Evolutionary conservation across 441 rosid species (phyloP), one percentile per base, ranked within the genome.

Genomic region (Populus tomentosa): DNA sequence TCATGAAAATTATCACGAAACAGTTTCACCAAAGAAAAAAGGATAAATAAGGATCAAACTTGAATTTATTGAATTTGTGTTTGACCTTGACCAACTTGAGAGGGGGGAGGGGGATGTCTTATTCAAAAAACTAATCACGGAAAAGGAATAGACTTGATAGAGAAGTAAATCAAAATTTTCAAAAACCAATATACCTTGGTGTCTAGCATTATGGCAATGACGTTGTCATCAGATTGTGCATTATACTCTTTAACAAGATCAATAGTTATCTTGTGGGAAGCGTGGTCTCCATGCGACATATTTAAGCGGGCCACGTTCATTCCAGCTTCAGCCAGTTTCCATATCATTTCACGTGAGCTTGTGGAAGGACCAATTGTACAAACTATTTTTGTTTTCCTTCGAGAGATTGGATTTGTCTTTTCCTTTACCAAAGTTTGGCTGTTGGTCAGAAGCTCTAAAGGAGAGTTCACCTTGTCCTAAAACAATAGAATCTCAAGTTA

Each of bases 231-330:
- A 75, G 90, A 91, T 70, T 85, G 89, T 80, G 97, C 89, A 85
- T 95, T 95, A 81, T 94, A 95, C 73, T 95, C 99, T 64, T 87
- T 94, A 69, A 95, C 99, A 7, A 95, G 81, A 86, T 95, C 95
- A 70, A 95, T 91, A 40, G 94, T 92, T 77, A 83, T 92, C 91
- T 89, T 87, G 78, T 94, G 99, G 42, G 99, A 94, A 72, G 90
- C 83, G 88, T 95, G 98, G 82, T 95, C 94, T 32, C 99, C 99
- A 84, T 95, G 99, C 0, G 99, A 95, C 99, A 95, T 95, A 78
- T 95, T 95, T 80, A 95, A 82, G 50, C 99, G 95, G 53, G 99
- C 98, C 78, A 95, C 98, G 74, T 95, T 92, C 99, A 95, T 95
- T 78, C 98, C 98, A 24, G 88, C 84, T 82, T 91, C 99, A 0